These are phyloP conservation scores for Tylopilus plumbeoviolaceoides DNA, from an alignment of 768 basidiomycete genomes.

Conservation along the genomic window DNA sequence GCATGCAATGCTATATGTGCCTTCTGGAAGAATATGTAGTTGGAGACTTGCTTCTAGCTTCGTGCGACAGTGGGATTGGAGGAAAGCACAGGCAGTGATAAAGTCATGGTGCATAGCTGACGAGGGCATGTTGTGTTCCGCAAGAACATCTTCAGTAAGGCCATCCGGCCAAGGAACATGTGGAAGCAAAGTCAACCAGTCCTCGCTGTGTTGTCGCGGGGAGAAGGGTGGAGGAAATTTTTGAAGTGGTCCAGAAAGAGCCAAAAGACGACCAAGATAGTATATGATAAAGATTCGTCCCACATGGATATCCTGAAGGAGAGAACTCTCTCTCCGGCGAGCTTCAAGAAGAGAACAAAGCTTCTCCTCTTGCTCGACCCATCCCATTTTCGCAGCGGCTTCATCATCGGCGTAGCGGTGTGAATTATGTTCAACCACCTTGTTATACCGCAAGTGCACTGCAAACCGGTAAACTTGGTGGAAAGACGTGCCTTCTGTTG, in stretches of 20 bases:
- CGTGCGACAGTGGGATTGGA: conserved; percentile 35
- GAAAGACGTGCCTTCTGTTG: conserved; percentile 13
- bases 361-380: conserved; percentile 30
- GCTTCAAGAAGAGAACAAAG: conserved; percentile 24
- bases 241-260: conserved; percentile 17
- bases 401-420: conserved; percentile 15
- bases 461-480: conserved; percentile 34
- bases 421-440: background rate
- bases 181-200: conserved; percentile 48
- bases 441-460: conserved; percentile 43
- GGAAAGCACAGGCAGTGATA: conserved; percentile 39
- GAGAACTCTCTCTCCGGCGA: conserved; percentile 14
- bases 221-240: background rate
- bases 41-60: conserved; percentile 37
- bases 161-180: conserved; percentile 33
- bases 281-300: conserved; percentile 22
- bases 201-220: conserved; percentile 14
- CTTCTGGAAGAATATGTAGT: conserved; percentile 35
- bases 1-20: conserved; percentile 16
- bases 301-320: conserved; percentile 27
- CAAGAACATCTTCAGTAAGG: conserved; percentile 26
- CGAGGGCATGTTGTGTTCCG: conserved; percentile 36
- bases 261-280: conserved; percentile 23
- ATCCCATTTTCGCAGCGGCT: conserved; percentile 24
- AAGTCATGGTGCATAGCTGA: conserved; percentile 37